Base-by-base conservation (phyloP, 306 rosid species). In the Gillenia trifoliata region DNA sequence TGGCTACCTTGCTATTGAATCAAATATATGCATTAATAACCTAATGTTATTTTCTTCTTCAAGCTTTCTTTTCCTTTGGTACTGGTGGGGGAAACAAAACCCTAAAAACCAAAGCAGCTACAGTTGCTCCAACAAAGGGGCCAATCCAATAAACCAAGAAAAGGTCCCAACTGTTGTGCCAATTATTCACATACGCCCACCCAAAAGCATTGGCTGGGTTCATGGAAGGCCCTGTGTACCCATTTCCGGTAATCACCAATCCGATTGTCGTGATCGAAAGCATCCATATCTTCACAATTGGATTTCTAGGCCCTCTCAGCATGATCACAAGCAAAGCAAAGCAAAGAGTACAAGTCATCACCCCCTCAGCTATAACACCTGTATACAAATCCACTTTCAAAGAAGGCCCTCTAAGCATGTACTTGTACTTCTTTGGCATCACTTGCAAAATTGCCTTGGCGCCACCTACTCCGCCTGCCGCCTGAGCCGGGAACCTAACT, bases 191-290 rank as follows among this genome's bases (percentile, higher is more conserved):
- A 73, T 77, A 86, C 5, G 97, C 94, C 94, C 94, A 91, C 40
- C 91, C 92, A 74, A 81, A 91, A 4, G 92, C 97, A 80, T 83
- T 91, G 6, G 94, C 92, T 1, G 91, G 97, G 79, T 89, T 91
- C 92, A 87, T 75, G 8, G 94, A 83, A 78, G 97, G 92, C 9
- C 94, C 92, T 6, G 91, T 85, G 52, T 74, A 86, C 4, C 66
- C 82, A 79, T 87, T 66, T 28, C 97, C 89, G 0, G 50, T 25
- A 28, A 79, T 13, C 77, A 73, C 86, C 78, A 89, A 69, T 67
- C 74, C 82, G 57, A 80, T 56, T 0, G 90, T 91, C 1, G 82
- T 59, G 38, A 79, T 31, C 31, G 92, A 71, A 30, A 91, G 52
- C 81, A 84, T 63, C 81, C 86, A 91, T 3, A 84, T 80, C 66